phyloP scores from a whole-genome alignment of 1,139 yeast species.

The Kodamaea suecica region DNA sequence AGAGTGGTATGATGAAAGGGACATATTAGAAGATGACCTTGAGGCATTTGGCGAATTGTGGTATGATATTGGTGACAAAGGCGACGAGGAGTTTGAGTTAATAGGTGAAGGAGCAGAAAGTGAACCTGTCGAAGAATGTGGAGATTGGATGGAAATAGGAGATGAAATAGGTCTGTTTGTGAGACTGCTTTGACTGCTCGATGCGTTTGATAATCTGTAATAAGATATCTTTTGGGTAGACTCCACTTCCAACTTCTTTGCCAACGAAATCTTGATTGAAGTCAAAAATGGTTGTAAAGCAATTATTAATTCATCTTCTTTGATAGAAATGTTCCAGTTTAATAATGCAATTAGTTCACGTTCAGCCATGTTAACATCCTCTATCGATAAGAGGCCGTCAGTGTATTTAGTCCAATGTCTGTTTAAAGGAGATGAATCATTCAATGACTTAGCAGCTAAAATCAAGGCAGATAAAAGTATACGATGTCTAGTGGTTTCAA shows the following conservation, averaged over 20 bases:
- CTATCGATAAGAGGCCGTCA: conserved; percentile 68
- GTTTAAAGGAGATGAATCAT: conserved; percentile 91
- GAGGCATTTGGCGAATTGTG: conserved; percentile 8
- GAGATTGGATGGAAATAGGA: conserved; percentile 1
- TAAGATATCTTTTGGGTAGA: conserved; percentile 33
- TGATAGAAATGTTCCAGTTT: conserved; percentile 77
- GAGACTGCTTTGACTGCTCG: conserved; percentile 3
- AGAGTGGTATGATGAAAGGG: conserved; percentile 17
- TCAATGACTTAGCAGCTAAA: conserved; percentile 83
- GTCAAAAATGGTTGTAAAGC: conserved; percentile 73
- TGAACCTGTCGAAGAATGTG: conserved; percentile 2
- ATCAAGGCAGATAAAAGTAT: conserved; percentile 86
- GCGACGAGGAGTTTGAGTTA: conserved; percentile 5
- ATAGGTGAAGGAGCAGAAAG: conserved; percentile 8
- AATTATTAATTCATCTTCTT: conserved; percentile 63
- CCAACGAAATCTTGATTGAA: conserved; percentile 53
- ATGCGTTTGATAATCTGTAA: conserved; percentile 34
- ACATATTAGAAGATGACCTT: conserved; percentile 15
- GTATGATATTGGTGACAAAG: conserved; percentile 7
- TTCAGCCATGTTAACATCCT: conserved; percentile 89
- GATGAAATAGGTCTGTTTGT: neutral
- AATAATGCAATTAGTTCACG: conserved; percentile 77
- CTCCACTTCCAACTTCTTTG: conserved; percentile 31
- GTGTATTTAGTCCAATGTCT: conserved; percentile 95
- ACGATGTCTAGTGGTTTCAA: conserved; percentile 91